Evolutionary conservation across 2,329 filamentous ascomycete species (phyloP).

Genomic region (Calonectria pseudoturangicola): DNA sequence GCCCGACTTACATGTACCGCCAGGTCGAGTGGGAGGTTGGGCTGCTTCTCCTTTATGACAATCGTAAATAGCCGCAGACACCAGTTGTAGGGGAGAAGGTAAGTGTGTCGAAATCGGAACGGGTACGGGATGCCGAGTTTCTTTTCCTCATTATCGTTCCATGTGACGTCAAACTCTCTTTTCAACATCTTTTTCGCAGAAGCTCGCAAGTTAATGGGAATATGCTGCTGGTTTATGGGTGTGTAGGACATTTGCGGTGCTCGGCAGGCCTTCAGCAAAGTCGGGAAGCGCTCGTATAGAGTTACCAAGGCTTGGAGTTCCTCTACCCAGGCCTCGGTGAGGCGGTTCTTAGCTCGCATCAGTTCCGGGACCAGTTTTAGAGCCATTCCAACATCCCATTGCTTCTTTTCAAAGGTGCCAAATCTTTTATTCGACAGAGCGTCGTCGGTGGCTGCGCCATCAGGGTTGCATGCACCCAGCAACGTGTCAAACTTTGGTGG

Average conservation of each 20-base stretch:
- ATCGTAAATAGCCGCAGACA: neutral
- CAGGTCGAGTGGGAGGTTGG: neutral
- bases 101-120: neutral
- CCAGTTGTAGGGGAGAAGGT: constrained; percentile 6
- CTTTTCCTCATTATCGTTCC: too few relatives aligned
- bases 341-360: neutral
- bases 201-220: neutral
- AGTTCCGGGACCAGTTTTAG: neutral
- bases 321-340: neutral
- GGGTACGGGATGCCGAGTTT: neutral
- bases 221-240: neutral
- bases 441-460: neutral
- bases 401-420: neutral
- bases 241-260: neutral
- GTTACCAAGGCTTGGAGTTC: neutral
- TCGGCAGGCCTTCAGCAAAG: neutral
- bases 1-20: neutral
- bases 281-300: neutral
- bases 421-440: neutral
- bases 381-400: neutral
- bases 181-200: neutral
- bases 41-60: neutral
- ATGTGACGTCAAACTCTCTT: neutral
- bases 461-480: neutral
- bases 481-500: neutral